Conservation (phyloP, 2,329 filamentous ascomycete species). For the Elsinoe australis region DNA sequence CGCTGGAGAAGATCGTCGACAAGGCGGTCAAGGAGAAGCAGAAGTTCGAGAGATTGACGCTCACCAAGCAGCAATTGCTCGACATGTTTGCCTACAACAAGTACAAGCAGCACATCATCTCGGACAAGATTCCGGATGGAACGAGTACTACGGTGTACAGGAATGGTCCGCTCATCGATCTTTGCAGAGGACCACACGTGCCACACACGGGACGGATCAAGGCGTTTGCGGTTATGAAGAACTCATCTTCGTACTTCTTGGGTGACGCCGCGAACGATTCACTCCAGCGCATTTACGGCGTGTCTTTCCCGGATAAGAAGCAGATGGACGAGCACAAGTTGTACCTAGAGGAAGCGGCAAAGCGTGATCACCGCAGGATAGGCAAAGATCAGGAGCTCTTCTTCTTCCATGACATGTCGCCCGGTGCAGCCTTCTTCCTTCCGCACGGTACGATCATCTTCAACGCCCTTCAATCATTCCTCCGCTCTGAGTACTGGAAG, state of each 20-base stretch:
- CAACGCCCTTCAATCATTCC: constrained; percentile 74
- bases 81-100: constrained; percentile 98
- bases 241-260: constrained; percentile 81
- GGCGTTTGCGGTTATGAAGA: constrained; percentile 88
- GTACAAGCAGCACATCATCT: constrained; percentile 97
- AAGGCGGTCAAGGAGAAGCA: constrained; percentile 96
- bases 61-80: constrained; percentile 83
- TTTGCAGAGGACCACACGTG: constrained; percentile 91
- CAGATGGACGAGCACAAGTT: constrained; percentile 86
- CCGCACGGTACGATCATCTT: constrained; percentile 91
- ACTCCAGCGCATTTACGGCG: constrained; percentile 90
- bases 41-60: constrained; percentile 78
- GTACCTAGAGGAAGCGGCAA: constrained; percentile 94
- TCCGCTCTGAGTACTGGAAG: constrained; percentile 83
- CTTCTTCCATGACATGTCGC: constrained; percentile 92
- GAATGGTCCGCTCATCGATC: constrained; percentile 86
- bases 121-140: constrained; percentile 80
- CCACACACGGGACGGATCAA: constrained; percentile 90
- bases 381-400: constrained; percentile 94
- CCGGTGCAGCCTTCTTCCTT: constrained; percentile 84
- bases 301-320: constrained; percentile 97
- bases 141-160: constrained; percentile 91
- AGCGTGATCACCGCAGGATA: constrained; percentile 89
- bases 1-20: constrained; percentile 69
- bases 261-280: constrained; percentile 91